Percentiles rank a stretch among this genome's conserved stretches.
These are phyloP conservation scores for Leccinum solheimii DNA, from an alignment of 1,284 basidiomycete species.

Conservation along the genomic window DNA sequence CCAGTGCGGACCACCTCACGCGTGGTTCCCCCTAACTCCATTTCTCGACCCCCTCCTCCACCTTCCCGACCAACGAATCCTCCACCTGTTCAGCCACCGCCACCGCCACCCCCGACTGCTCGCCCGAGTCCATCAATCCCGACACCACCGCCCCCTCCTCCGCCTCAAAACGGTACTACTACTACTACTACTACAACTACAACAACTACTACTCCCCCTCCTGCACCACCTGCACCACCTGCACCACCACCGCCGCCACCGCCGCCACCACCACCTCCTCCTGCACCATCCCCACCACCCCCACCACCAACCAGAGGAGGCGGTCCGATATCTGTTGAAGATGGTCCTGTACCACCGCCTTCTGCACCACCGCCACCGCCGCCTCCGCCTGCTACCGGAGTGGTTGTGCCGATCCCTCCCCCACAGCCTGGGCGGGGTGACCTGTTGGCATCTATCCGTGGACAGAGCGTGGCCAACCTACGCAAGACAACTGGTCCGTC, in stretches of 20 bases:
- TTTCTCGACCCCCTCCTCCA: slow-evolving; percentile 11
- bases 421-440: slow-evolving; percentile 55
- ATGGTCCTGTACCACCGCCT: slow-evolving; percentile 32
- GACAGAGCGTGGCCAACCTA: slow-evolving; percentile 66
- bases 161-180: slow-evolving; percentile 17
- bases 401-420: slow-evolving; percentile 35
- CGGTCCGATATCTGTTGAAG: slow-evolving; percentile 26
- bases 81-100: slow-evolving; percentile 34
- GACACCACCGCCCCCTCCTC: slow-evolving; percentile 40
- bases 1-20: slow-evolving; percentile 9
- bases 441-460: slow-evolving; percentile 54
- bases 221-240: too few relatives aligned
- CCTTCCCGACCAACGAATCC: slow-evolving; percentile 34
- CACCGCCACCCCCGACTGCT: slow-evolving; percentile 30
- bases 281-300: slow-evolving; percentile 6
- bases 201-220: too few relatives aligned
- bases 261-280: slow-evolving; percentile 3
- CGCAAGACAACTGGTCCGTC: slow-evolving; percentile 57
- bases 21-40: slow-evolving; percentile 20
- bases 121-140: slow-evolving; percentile 22
- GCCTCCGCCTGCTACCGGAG: slow-evolving; percentile 38
- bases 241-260: too few relatives aligned
- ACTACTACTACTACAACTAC: too few relatives aligned
- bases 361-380: slow-evolving; percentile 23
- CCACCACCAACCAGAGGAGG: slow-evolving; percentile 26